Evolutionary conservation across 2,329 filamentous ascomycete genomes (phyloP).

Genomic region (Colletotrichum shisoi): DNA sequence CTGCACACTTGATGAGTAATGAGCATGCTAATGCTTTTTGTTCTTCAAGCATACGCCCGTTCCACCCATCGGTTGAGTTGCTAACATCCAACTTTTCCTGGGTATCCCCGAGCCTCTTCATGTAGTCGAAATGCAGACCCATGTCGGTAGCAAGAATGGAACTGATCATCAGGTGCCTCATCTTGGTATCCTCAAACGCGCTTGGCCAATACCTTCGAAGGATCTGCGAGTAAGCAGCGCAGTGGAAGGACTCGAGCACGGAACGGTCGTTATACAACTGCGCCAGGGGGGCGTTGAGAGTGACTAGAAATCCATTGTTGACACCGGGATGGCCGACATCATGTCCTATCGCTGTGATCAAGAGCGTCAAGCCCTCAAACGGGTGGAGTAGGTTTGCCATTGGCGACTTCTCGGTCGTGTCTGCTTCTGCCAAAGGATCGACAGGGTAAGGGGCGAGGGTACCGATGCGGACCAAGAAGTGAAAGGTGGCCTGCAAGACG

Average conservation of each 20-base stretch:
- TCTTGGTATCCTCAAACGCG: constrained; percentile 77
- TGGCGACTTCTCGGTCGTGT: constrained; percentile 61
- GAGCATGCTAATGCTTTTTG: constrained; percentile 85
- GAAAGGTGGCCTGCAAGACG: constrained; percentile 91
- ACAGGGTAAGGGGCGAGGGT: constrained; percentile 72
- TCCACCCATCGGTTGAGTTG: constrained; percentile 75
- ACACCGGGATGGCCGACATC: constrained; percentile 97
- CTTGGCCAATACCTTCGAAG: constrained; percentile 89
- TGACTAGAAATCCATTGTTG: constrained; percentile 95
- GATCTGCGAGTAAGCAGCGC: constrained; percentile 95
- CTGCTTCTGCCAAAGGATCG: constrained; percentile 41
- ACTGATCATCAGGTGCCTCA: constrained; percentile 92
- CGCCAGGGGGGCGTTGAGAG: constrained; percentile 88
- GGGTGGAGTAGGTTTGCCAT: constrained; percentile 80
- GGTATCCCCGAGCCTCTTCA: constrained; percentile 82
- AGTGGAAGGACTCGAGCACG: constrained; percentile 96
- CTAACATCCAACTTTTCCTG: constrained; percentile 79
- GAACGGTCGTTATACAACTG: constrained; percentile 97
- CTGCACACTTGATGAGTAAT: constrained; percentile 94
- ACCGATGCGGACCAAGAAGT: constrained; percentile 84
- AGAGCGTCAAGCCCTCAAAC: constrained; percentile 85
- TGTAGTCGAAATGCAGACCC: constrained; percentile 96
- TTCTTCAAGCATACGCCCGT: constrained; percentile 76
- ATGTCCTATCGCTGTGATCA: constrained; percentile 96
- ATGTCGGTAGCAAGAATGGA: constrained; percentile 98